Base-by-base conservation (phyloP, 2,329 filamentous ascomycete genomes). In the Cladosporium sp. region DNA sequence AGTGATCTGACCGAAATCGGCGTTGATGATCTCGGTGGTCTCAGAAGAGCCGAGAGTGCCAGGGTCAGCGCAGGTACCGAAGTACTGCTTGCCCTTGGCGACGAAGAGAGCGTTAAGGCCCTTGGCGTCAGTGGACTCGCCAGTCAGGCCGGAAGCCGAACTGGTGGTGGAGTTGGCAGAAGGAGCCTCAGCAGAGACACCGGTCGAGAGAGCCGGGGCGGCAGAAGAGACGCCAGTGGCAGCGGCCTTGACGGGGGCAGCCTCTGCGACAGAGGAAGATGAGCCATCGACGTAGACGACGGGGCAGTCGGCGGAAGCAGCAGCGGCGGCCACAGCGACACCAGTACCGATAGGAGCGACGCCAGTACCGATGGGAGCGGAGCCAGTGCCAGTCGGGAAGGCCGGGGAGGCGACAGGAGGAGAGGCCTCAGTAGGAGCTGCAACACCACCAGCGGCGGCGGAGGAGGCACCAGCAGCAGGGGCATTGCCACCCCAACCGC, bases 1-100 rank as follows among this genome's bases (percentile, higher is more conserved):
- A 0, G 88, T 90, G 24, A 91, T 80, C 74, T 87, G 84, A 26
- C 88, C 87, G 68, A 90, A 90, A 75, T 89, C 80, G 63, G 81
- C 79, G 68, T 83, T 82, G 76, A 90, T 86, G 72, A 89, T 82
- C 65, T 81, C 81, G 15, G 82, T 81, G 66, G 84, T 86, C 70
- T 83, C 80, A 64, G 79, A 81, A 10, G 79, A 74, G 38, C 75
- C 79, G 6, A 90, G 82, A 12, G 79, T 82, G 68, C 78, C 79
- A 72, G 85, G 80, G 72, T 90, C 88, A 1, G 84, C 81, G 64
- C 80, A 82, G 12, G 83, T 83, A 69, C 89, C 89, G 65, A 85
- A 86, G 78, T 90, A 71, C 69, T 85, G 80, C 80, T 90, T 91
- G 68, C 88, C 88, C 71, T 86, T 84, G 66, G 84, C 83, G 73